Conservation (phyloP, 768 basidiomycete genomes). For the Austroboletus festivus region DNA sequence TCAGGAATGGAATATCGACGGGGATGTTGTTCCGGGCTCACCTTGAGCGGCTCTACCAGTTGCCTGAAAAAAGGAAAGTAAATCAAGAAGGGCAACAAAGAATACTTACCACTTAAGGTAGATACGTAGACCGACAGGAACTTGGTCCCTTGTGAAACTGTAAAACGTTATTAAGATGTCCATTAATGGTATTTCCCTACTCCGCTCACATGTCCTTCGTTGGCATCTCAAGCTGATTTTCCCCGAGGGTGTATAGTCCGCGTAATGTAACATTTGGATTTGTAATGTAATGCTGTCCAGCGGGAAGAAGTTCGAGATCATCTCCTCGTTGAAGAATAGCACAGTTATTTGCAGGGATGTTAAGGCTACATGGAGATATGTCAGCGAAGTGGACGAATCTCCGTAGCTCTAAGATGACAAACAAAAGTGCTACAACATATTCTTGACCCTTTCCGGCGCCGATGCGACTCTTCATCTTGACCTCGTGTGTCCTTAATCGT, state of each 20-base stretch:
- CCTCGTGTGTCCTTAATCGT: constrained; percentile 57
- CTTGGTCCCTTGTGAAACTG: constrained; percentile 84
- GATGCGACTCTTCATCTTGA: constrained; percentile 67
- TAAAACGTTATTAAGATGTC: not conserved
- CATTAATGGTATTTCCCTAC: not conserved
- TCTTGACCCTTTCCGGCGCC: constrained; percentile 45
- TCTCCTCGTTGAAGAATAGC: constrained; percentile 81
- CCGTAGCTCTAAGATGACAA: constrained; percentile 4
- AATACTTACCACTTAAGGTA: constrained; percentile 70
- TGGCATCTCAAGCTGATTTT: constrained; percentile 84
- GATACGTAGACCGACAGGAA: constrained; percentile 78
- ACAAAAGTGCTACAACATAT: constrained; percentile 81
- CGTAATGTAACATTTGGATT: constrained; percentile 81
- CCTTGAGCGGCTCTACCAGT: constrained; percentile 49
- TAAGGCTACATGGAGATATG: constrained; percentile 46
- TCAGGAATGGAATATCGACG: constrained; percentile 38
- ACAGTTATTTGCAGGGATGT: constrained; percentile 85
- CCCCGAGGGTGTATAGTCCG: constrained; percentile 75
- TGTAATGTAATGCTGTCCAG: constrained; percentile 83
- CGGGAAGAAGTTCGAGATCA: constrained; percentile 72
- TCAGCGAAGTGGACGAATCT: not conserved
- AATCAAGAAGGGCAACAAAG: not conserved
- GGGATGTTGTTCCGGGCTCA: constrained; percentile 7
- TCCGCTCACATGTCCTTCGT: constrained; percentile 76
- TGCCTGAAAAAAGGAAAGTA: constrained; percentile 36